Conservation (phyloP, 352 stramenopile genomes). For the Pythium chondricola region DNA sequence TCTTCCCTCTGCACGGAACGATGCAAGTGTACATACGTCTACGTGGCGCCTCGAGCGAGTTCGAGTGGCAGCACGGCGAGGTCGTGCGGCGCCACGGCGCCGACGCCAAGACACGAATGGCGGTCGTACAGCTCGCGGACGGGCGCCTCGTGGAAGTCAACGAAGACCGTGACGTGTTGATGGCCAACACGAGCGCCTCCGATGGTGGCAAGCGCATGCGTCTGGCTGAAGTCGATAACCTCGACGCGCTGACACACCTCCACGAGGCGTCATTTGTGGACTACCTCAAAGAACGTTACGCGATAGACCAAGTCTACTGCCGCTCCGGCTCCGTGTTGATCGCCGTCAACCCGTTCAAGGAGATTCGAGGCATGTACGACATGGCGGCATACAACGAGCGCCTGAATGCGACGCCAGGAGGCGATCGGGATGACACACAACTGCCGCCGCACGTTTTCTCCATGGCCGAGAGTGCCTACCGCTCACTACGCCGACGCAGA, state of each 20-base stretch:
- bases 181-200: constrained; percentile 26
- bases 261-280: constrained; percentile 79
- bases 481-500: constrained; percentile 31
- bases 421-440: constrained; percentile 22
- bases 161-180: constrained; percentile 50
- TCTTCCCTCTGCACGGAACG: neutral
- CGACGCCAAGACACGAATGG: constrained; percentile 18
- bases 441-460: constrained; percentile 78
- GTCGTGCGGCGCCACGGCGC: constrained; percentile 31
- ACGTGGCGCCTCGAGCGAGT: constrained; percentile 20
- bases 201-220: constrained; percentile 22
- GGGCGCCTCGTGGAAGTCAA: constrained; percentile 29
- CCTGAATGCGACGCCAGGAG: constrained; percentile 7
- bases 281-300: constrained; percentile 69
- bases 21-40: constrained; percentile 65
- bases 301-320: constrained; percentile 71
- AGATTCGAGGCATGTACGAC: constrained; percentile 63
- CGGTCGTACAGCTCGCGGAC: constrained; percentile 40
- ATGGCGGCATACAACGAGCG: constrained; percentile 29
- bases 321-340: constrained; percentile 65
- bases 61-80: constrained; percentile 41
- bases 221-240: constrained; percentile 55
- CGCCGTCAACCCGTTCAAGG: constrained; percentile 77
- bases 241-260: constrained; percentile 69
- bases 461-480: constrained; percentile 67